Base-by-base conservation (phyloP, 768 basidiomycete genomes). In the Kwoniella mangroviensis region DNA sequence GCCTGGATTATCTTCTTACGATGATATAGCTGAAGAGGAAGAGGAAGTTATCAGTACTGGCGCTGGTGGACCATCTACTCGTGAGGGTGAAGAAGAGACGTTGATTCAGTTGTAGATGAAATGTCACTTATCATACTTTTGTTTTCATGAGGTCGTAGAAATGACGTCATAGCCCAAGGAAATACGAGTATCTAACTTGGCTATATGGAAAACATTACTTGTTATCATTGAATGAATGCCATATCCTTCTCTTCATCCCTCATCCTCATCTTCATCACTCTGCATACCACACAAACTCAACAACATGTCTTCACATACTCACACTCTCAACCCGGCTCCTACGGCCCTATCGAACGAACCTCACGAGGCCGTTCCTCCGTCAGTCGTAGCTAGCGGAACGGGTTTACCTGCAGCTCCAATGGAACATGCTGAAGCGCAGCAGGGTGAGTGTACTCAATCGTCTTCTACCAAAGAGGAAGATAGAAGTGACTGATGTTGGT, bases 351-450 rank as follows among this genome's bases (percentile, higher is more conserved):
- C 64, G 11, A 34, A 43, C 45, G 55, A 57, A 45, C 52, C 41
- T 34, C 7, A n/a, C 42, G 51, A 66, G n/a, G 56, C 54, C 22
- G 63, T 68, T 15, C 68, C 68, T 42, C 73, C 73, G 4, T 63
- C 63, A 28, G 61, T 68, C 22, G 77, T 79, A 15, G 77, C 77
- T 21, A 70, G 70, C 45, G 71, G 40, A 69, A 79, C 65, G 63
- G 72, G 41, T 53, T 59, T 69, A 45, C 69, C 69, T 42, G 19
- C 56, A n/a, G 63, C 69, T 4, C 63, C 64, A 2, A 42, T 24
- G 4, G 77, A 75, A 9, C 69, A 67, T n/a, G 68, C 70, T 21
- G 77, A 74, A 28, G 69, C 67, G 42, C 77, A 79, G 58, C 75
- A 79, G 58, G 77, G 77, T 79, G 65, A 72, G 75, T 76, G 12